Evolutionary conservation across 2,329 filamentous ascomycete genomes (phyloP).

Genomic region (Phialophora chinensis): DNA sequence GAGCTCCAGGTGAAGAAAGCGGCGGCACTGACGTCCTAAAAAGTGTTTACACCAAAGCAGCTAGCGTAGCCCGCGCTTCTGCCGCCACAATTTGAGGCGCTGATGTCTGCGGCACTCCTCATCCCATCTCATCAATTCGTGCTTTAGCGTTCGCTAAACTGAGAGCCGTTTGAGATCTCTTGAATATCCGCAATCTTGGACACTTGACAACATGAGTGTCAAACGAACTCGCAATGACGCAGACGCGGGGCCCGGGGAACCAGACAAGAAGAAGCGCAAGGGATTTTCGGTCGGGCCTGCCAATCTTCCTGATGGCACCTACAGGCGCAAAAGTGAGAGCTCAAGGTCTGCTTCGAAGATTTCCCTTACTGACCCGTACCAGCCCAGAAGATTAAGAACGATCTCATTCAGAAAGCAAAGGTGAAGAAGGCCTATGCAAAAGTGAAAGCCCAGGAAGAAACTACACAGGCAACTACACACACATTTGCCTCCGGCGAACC

Average conservation of each 20-base stretch:
- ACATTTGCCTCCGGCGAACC: conserved; percentile 36
- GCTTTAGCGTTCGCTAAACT: background rate
- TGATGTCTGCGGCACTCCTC: background rate
- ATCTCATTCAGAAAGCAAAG: conserved; percentile 89
- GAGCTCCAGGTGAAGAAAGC: background rate
- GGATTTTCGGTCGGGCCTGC: conserved; percentile 87
- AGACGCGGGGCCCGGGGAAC: conserved; percentile 31
- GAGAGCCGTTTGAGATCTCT: background rate
- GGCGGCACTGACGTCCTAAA: background rate
- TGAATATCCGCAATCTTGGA: background rate
- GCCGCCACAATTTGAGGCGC: background rate
- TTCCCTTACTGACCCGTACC: conserved; percentile 18
- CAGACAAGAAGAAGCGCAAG: conserved; percentile 51
- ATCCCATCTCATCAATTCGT: background rate
- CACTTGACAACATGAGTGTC: conserved; percentile 57
- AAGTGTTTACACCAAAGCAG: background rate
- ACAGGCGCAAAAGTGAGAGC: conserved; percentile 75
- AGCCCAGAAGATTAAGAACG: conserved; percentile 89
- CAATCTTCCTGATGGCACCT: conserved; percentile 87
- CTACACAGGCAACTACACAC: conserved; percentile 37
- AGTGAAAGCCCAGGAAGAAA: conserved; percentile 69
- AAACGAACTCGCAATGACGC: conserved; percentile 63
- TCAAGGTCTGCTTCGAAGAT: conserved; percentile 11
- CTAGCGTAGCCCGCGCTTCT: background rate
- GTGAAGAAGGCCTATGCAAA: conserved; percentile 92